A percentile compares a stretch with the other conserved stretches of the same genome.
These are phyloP conservation scores for Fusarium pseudoanthophilum DNA, from an alignment of 2,329 filamentous ascomycete species.

Conservation along the genomic window DNA sequence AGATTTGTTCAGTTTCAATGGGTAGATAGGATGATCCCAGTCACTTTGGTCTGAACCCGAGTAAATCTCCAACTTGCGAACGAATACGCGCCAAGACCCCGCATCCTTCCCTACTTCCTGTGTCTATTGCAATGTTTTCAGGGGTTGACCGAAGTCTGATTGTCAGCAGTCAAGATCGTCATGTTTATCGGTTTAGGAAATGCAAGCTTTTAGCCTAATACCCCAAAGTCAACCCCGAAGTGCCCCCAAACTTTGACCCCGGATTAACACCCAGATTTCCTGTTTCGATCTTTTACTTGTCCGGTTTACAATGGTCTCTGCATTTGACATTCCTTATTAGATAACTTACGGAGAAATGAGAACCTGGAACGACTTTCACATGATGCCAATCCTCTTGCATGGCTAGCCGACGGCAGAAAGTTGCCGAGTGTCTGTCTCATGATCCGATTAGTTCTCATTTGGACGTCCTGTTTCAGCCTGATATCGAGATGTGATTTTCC, in stretches of 20 bases:
- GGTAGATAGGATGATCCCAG: accelerated
- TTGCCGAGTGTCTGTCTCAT: not conserved
- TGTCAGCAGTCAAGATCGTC: not conserved
- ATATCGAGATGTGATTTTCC: not conserved
- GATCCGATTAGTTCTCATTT: not conserved
- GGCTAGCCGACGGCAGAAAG: not conserved
- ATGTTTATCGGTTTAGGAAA: not conserved
- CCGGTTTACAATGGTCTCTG: accelerated
- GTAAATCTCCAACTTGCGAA: not conserved
- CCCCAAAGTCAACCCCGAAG: not conserved
- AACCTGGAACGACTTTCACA: not conserved
- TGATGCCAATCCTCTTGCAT: not conserved
- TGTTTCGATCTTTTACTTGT: not conserved
- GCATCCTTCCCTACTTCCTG: too few species aligned
- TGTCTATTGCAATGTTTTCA: not conserved
- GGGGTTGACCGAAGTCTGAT: not conserved
- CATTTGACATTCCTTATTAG: not conserved
- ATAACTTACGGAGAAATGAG: not conserved
- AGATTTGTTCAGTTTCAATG: not conserved
- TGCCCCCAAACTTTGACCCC: not conserved
- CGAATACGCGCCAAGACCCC: not conserved
- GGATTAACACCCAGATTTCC: not conserved
- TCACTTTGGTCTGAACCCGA: not conserved
- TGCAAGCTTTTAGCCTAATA: not conserved
- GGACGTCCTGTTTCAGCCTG: not conserved